Conservation (phyloP, 768 basidiomycete species). For the Auricularia sp. region DNA sequence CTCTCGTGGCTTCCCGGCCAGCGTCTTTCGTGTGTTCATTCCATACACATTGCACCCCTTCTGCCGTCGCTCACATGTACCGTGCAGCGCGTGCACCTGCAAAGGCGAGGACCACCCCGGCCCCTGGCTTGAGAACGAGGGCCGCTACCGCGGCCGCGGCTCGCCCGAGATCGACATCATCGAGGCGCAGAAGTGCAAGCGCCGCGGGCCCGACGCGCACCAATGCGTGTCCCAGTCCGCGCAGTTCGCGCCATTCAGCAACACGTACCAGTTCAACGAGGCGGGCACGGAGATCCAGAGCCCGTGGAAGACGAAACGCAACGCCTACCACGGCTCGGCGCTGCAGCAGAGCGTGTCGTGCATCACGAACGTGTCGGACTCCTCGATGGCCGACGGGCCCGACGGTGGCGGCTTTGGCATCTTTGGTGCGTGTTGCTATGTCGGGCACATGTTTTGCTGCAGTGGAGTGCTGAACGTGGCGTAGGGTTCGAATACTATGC, state of each 20-base stretch:
- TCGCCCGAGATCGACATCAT: constrained; percentile 38
- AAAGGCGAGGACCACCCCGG: constrained; percentile 35
- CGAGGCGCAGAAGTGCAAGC: constrained; percentile 21
- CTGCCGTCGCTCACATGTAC: background rate
- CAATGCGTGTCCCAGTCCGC: constrained; percentile 23
- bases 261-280: constrained; percentile 26
- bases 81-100: constrained; percentile 32
- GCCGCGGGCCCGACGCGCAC: constrained; percentile 12
- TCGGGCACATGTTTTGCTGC: constrained; percentile 2
- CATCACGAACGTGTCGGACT: constrained; percentile 40
- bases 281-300: constrained; percentile 19
- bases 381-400: constrained; percentile 24
- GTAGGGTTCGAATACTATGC: constrained; percentile 68
- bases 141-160: constrained; percentile 49
- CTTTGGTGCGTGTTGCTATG: constrained; percentile 43
- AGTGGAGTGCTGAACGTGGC: constrained; percentile 12
- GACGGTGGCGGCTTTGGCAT: constrained; percentile 44
- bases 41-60: background rate
- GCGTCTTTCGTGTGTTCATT: constrained; percentile 27
- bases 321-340: constrained; percentile 22
- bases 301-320: constrained; percentile 15
- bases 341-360: constrained; percentile 8
- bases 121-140: constrained; percentile 38
- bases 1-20: constrained; percentile 36
- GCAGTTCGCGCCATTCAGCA: constrained; percentile 26